Evolutionary conservation across 2,329 filamentous ascomycete genomes (phyloP), one percentile per base, ranked within the genome.

Genomic region (Samsoniella hepiali): DNA sequence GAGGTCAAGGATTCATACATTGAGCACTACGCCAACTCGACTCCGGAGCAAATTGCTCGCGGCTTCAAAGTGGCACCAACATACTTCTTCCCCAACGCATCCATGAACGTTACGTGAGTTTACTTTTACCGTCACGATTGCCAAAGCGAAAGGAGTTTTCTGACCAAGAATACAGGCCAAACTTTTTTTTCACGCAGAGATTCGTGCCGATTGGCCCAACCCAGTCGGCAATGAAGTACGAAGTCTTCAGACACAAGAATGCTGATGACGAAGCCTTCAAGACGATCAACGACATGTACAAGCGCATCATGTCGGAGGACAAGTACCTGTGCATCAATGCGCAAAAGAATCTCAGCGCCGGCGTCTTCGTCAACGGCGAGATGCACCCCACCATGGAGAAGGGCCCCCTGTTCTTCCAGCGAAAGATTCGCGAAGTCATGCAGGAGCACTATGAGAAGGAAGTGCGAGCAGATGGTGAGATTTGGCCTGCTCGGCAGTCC

Each of bases 151-250:
- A 36, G 10, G 10, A 42, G 4, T 3, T 11, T 5, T 9, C 59
- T 62, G 10, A 34, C 67, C 65, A 54, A 67, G 47, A 34, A 10
- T 7, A 2, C 22, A 83, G 82, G 15, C 80, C 83, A n/a, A 78
- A 88, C 73, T 88, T 88, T 73, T 83, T 88, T 74, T 85, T 86
- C 76, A 82, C 88, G 62, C 84, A 88, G 70, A 78, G 84, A 64
- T 87, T 88, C 72, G 77, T 88, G 13, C 86, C 86, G 13, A 79
- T 75, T 55, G 76, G 78, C 2, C 76, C 85, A 0, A 77, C 74
- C 42, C 79, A 74, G 49, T 82, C 81, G 2, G 75, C 77, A 45
- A 88, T 89, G 82, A 78, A 79, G 63, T 88, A 88, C 72, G 84
- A 89, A 70, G 81, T 88, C 57, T 88, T 81, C 77, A 79, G 84